Base-by-base conservation (phyloP, 1,284 basidiomycete genomes). In the Sporisorium reilianum region DNA sequence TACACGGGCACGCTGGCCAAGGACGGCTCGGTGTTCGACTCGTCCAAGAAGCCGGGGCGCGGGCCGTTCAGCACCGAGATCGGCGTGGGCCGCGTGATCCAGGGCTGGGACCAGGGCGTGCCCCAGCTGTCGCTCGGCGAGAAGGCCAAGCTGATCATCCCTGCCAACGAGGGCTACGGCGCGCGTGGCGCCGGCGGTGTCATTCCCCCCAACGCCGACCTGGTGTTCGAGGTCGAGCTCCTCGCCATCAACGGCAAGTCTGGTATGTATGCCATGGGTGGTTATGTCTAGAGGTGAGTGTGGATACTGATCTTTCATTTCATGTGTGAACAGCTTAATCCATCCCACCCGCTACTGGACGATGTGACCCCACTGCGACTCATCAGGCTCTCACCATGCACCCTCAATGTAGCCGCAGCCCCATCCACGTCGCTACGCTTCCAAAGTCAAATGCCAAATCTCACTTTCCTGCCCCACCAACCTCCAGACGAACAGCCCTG, bases 61-160 rank as follows among this genome's bases (percentile, higher is more conserved):
- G 56, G 60, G 16, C 77, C 81, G 6, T 83, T 83, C 67, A 44
- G 74, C 46, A 78, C 74, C n/a, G 26, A 48, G 14, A 78, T 83
- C 36, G 81, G 81, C 38, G 80, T 82, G 1, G 80, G 86, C 26
- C 84, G 74, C n/a, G 85, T 86, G 41, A 85, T 86, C 70, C 79
- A 81, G 57, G 85, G 82, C 41, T 86, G 85, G 85, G 86, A 86
- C 67, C 83, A 86, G 77, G 86, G 86, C 53, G 85, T 85, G 25
- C 85, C 84, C 5, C 85, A 86, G 77, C 80, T 86, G 52, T 82
- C 79, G 41, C 55, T 86, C 34, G 86, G 86, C 41, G 77, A 86
- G 73, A 84, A 84, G 75, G 85, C 84, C 22, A 76, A 73, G 44
- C 63, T 85, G 25, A 61, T 63, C 36, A 58, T 54, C 38, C 59